Evolutionary conservation across 768 basidiomycete genomes (phyloP), one percentile per base, ranked within the genome.

Genomic region (Macrolepiota fuliginosa): DNA sequence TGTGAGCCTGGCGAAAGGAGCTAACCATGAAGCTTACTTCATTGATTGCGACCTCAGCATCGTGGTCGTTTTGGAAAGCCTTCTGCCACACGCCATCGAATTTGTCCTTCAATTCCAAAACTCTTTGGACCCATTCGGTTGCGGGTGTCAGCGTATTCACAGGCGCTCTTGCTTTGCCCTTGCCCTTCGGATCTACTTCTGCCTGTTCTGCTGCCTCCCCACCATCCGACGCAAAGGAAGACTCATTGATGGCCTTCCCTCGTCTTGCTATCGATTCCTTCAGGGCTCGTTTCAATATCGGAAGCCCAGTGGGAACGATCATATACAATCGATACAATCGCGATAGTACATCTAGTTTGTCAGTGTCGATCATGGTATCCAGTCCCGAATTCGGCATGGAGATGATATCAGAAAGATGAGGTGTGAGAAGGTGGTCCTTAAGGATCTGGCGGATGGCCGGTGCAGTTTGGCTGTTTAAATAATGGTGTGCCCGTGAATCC

Each of bases 61-160:
- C 87, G 60, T 87, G 83, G 71, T 97, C 90, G 40, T 75, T 81
- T 29, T 77, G 77, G 71, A 96, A 94, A 0, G 92, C 85, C 32
- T 79, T 72, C 50, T 76, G 81, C 86, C 93, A 90, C 2, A 96
- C 69, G 22, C 68, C 67, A 66, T 98, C 94, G 69, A 97, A 94
- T 69, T 85, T 91, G 74, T 98, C 95, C 74, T 98, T 98, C 58
- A 98, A 79, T 63, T 89, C 86, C 12, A 99, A 78, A 15, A 97
- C 90, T 66, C 90, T 87, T 71, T 96, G 89, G 0, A 98, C 96
- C 97, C 97, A 99, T 70, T 86, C 88, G 58, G 96, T 76, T 4
- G 96, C 97, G 0, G 86, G 78, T 60, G 87, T 82, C 7, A 78
- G 77, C 5, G 75, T 74, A 62, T 76, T 68, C 45, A 76, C 66